Conservation (phyloP, 2,329 filamentous ascomycete species). For the Aspergillus ibericus region DNA sequence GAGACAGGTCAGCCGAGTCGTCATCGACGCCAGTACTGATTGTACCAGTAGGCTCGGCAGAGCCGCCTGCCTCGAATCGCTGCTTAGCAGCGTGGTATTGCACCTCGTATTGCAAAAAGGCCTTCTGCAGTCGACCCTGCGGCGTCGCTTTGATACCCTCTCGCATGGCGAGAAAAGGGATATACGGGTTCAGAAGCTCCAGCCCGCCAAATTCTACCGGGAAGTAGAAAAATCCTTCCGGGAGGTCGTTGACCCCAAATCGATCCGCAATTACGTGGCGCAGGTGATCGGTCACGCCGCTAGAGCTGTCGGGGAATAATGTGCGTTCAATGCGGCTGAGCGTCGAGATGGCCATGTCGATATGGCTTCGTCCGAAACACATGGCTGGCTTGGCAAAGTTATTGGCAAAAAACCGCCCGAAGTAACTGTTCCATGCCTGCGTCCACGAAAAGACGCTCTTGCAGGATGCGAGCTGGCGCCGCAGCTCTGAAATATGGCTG, state of each 20-base stretch:
- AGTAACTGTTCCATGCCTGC: constrained; percentile 61
- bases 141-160: constrained; percentile 43
- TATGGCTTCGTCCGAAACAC: constrained; percentile 56
- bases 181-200: constrained; percentile 53
- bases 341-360: constrained; percentile 56
- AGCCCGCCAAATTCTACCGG: constrained; percentile 54
- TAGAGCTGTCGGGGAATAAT: constrained; percentile 49
- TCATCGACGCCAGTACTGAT: constrained; percentile 7
- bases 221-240: constrained; percentile 56
- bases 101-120: constrained; percentile 50
- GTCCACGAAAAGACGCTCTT: constrained; percentile 60
- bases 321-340: constrained; percentile 54
- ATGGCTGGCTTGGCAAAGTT: constrained; percentile 59
- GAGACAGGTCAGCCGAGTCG: constrained; percentile 27
- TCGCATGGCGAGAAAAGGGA: constrained; percentile 50
- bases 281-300: constrained; percentile 57
- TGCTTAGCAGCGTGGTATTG: constrained; percentile 51
- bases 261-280: constrained; percentile 53
- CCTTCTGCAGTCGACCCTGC: constrained; percentile 32
- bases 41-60: not conserved
- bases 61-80: constrained; percentile 30
- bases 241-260: constrained; percentile 51
- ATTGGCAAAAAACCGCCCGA: constrained; percentile 56
- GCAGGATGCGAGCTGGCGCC: constrained; percentile 56
- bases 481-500: constrained; percentile 60